phyloP scores from a whole-genome alignment of 83 land plant genomes.

The Picea abies region DNA sequence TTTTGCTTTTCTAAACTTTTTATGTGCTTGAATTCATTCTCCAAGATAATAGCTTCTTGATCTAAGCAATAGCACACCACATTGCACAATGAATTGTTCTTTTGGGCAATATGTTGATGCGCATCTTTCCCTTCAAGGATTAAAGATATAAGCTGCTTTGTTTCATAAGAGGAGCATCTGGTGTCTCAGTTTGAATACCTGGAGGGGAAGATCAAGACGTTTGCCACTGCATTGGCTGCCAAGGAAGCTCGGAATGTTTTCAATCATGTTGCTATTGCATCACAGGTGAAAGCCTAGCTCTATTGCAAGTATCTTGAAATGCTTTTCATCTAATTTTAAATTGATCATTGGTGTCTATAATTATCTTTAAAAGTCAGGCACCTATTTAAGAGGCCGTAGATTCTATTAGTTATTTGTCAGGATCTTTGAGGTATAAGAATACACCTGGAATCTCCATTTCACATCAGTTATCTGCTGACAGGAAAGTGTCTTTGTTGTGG shows the following conservation, averaged over 20 bases:
- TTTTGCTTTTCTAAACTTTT: background rate
- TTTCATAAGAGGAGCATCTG: background rate
- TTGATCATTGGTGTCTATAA: background rate
- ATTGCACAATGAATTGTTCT: no score
- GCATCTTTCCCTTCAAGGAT: background rate
- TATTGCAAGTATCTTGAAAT: conserved; percentile 14
- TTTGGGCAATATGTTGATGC: background rate
- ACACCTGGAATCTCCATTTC: conserved; percentile 6
- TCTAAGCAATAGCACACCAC: background rate
- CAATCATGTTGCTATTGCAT: conserved; percentile 79
- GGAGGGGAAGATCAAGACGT: conserved; percentile 66
- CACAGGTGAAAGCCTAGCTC: conserved; percentile 61
- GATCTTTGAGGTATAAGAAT: background rate
- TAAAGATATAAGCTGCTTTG: background rate
- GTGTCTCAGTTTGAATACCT: conserved; percentile 64
- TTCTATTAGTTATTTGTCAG: background rate
- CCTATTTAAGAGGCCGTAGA: background rate
- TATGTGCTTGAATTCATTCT: background rate
- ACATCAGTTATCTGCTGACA: conserved; percentile 29
- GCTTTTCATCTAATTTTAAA: no score
- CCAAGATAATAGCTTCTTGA: background rate
- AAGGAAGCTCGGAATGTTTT: conserved; percentile 49
- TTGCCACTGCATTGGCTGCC: conserved; percentile 46
- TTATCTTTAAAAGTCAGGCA: background rate
- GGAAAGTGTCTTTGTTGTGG: conserved; percentile 79